These are phyloP conservation scores for Aspergillus cavernicola DNA, from an alignment of 495 filamentous ascomycete species.

Conservation along the genomic window DNA sequence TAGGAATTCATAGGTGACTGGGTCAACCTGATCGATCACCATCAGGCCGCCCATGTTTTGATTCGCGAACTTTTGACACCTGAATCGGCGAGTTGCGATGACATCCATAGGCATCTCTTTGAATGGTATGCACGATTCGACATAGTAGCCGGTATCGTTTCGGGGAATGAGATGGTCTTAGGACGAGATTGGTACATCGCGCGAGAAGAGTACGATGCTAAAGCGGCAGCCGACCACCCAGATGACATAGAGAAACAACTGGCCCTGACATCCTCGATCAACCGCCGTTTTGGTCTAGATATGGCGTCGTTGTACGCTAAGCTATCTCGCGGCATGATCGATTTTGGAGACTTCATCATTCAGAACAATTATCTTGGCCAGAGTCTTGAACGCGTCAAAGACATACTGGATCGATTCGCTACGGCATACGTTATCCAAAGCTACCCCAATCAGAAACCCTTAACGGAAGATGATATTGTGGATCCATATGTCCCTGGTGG, in stretches of 20 bases:
- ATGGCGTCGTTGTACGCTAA: constrained; percentile 76
- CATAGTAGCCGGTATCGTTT: constrained; percentile 76
- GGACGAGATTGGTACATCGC: constrained; percentile 76
- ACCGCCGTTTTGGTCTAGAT: constrained; percentile 74
- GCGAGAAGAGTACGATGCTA: constrained; percentile 57
- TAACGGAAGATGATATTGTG: constrained; percentile 62
- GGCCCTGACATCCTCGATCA: constrained; percentile 57
- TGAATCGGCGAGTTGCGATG: constrained; percentile 65
- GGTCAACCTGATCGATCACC: constrained; percentile 87
- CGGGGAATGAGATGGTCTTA: constrained; percentile 70
- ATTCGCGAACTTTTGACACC: constrained; percentile 75
- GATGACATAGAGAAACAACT: constrained; percentile 61
- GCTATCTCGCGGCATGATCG: constrained; percentile 56
- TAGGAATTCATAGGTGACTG: constrained; percentile 95
- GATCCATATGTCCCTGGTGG: constrained; percentile 65
- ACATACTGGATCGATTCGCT: constrained; percentile 55
- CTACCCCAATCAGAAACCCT: constrained; percentile 47
- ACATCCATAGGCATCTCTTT: constrained; percentile 66
- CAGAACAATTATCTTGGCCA: constrained; percentile 56
- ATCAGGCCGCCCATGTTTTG: constrained; percentile 82
- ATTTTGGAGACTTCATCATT: constrained; percentile 57
- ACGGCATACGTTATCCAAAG: constrained; percentile 55
- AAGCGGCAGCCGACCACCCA: constrained; percentile 57
- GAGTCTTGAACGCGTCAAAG: constrained; percentile 53
- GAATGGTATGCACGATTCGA: constrained; percentile 91